Base-by-base conservation (phyloP, 768 basidiomycete genomes). In the Dictyophora rubrovolvata region DNA sequence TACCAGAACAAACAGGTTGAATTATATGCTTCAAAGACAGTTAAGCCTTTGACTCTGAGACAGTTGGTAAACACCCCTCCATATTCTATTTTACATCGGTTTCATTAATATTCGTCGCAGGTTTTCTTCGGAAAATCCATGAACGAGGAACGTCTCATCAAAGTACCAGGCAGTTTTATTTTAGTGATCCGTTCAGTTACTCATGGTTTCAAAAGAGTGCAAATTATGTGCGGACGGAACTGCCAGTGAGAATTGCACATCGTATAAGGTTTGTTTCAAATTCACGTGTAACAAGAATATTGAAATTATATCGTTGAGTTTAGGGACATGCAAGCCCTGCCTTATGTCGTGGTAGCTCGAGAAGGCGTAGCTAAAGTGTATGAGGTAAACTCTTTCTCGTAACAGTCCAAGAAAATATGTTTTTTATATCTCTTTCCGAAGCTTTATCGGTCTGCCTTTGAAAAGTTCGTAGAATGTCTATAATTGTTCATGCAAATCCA, bases 401-500 rank as follows among this genome's bases (percentile, higher is more conserved):
- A 57, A 12, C 36, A 20, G n/a, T 1, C n/a, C 21, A 18, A 21
- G 17, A 35, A 48, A 21, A 22, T 53, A 54, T 5, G 23, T 37
- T 18, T 54, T 48, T 33, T 34, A 33, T 20, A 10, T 46, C 28
- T 51, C 61, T 20, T 33, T 47, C 18, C n/a, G 5, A 60, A 93
- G 90, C 72, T 92, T 33, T 93, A 93, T 68, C 90, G 87, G 86
- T 78, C 80, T 55, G 89, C 89, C 7, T 93, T 93, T 64, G 88
- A 93, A 66, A 87, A 84, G 89, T 91, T 67, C 34, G 71, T 62
- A 12, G 20, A 10, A 20, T 54, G 28, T 33, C 53, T 35, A 34
- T 51, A 57, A 20, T 42, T 8, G 23, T 35, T 46, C 53, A 33
- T 23, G 54, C 28, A 14, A 18, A 37, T 48, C 42, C 20, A 50